Evolutionary conservation across 805 yeast genomes (phyloP).

Genomic region (Saturnispora serradocipensis): DNA sequence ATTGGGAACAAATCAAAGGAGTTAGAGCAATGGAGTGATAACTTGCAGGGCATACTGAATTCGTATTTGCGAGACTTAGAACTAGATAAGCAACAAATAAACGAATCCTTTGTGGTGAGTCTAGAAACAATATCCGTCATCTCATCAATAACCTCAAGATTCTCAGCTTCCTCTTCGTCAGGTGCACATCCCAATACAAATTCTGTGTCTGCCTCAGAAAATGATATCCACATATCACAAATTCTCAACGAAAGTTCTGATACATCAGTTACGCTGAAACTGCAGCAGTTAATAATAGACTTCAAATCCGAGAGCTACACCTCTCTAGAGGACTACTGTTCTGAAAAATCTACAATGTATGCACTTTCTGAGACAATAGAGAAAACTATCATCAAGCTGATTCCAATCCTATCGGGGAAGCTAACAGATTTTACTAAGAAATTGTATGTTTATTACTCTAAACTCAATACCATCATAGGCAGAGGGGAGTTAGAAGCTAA

Average conservation of each 20-base stretch:
- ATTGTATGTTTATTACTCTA: constrained; percentile 18
- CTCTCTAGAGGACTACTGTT: constrained; percentile 16
- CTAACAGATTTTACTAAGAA: constrained; percentile 14
- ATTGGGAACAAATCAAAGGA: constrained; percentile 10
- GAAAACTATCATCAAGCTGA: constrained; percentile 15
- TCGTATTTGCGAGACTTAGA: constrained; percentile 1
- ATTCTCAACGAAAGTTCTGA: constrained; percentile 12
- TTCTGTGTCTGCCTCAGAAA: background rate
- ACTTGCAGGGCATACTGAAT: background rate
- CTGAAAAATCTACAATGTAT: constrained; percentile 18
- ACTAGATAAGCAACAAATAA: constrained; percentile 13
- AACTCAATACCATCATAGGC: constrained; percentile 11
- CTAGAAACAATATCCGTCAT: constrained; percentile 22
- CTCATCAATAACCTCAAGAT: constrained; percentile 11
- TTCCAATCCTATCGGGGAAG: constrained; percentile 21
- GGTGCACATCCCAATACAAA: background rate
- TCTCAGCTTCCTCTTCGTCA: background rate
- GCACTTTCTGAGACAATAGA: constrained; percentile 18
- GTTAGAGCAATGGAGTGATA: constrained; percentile 3
- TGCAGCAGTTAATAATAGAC: constrained; percentile 18
- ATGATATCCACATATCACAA: constrained; percentile 7
- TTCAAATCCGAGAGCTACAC: constrained; percentile 14
- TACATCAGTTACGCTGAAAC: constrained; percentile 11
- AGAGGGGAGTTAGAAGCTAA: constrained; percentile 10
- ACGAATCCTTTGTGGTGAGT: constrained; percentile 18